Base-by-base conservation (phyloP, 2,329 filamentous ascomycete genomes). In the Aspergillus jensenii region DNA sequence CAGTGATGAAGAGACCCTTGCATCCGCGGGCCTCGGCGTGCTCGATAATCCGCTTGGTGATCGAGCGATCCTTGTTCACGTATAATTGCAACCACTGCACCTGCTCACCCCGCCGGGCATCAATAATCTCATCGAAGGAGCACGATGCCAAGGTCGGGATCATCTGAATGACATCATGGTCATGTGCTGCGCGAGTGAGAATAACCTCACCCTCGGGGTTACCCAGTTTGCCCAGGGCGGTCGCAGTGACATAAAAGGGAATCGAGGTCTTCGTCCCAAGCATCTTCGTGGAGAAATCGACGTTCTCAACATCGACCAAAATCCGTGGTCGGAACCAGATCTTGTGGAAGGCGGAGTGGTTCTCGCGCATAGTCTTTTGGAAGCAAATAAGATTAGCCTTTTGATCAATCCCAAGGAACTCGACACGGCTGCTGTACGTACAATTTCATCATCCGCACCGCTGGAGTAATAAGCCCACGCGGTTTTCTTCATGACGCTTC, bases 391-490 rank as follows among this genome's bases (percentile, higher is more conserved):
- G 37, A 33, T 60, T 48, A 58, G 23, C n/a, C 25, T 43, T 44
- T n/a, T 12, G 27, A 53, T 19, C 43, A 48, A 25, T 19, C 11
- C 31, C 19, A 39, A 12, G 12, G 9, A 31, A 23, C 14, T n/a
- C 2, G 3, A 14, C 17, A 6, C 11, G 15, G 8, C 8, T 9
- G 1, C 12, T 14, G 39, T 19, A 62, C 67, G n/a, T 72, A 91
- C 89, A 76, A 93, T 92, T 75, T 93, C 90, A 69, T 96, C 91
- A 71, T 95, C 91, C 0, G 93, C 91, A 56, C 91, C 93, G 70
- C 90, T 95, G 1, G 91, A 96, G 76, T 99, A 99, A 79, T 99
- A 99, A 25, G 90, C 95, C 95, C 95, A 99, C 0, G 93, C 93
- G 1, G 88, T 89, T 80, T 90, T 96, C 84, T 96, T 97, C 93